Base-by-base conservation (phyloP, 2,329 filamentous ascomycete species). In the Xylariaceae sp. region DNA sequence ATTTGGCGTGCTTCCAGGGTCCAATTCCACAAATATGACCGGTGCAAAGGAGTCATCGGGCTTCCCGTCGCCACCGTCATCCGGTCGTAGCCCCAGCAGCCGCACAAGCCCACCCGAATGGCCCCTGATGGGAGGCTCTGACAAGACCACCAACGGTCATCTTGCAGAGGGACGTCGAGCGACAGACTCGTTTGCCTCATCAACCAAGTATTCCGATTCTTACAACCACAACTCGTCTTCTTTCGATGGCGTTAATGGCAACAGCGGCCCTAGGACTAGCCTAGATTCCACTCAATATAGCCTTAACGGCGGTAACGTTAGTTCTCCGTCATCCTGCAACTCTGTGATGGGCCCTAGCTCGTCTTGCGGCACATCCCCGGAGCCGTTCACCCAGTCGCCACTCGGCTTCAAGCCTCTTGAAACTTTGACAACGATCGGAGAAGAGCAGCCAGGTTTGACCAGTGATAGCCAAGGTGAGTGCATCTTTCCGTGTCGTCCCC, bases 331-430 rank as follows among this genome's bases (percentile, higher is more conserved):
- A 12, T 77, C 80, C 7, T 84, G 81, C 2, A 79, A 83, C 56
- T 84, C 81, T 41, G 80, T 81, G 52, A 74, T 71, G 18, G 81
- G 81, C 1, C 71, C 82, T 1, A 84, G 75, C 62, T 86, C 83
- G 6, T 86, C 83, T 21, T 90, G 87, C 65, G 87, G 86, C 22
- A 92, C 88, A 0, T 92, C 88, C 2, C 88, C 88, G 1, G 88
- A 92, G 68, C 85, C 88, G 1, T 83, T 78, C 45, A 86, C 83
- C 30, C 86, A 88, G 63, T 92, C 87, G 15, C 88, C 86, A 4
- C 74, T 78, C 65, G 77, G 75, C n/a, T 81, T 78, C 62, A 87
- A 87, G 68, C 78, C 85, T 16, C 67, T 81, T 39, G 84, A 86
- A 58, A 80, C 79, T 0, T 63, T 86, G 61, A 79, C 80, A 1